These are phyloP conservation scores for Fraxinus paxiana DNA, from an alignment of 305 asterid genomes.

Conservation along the genomic window DNA sequence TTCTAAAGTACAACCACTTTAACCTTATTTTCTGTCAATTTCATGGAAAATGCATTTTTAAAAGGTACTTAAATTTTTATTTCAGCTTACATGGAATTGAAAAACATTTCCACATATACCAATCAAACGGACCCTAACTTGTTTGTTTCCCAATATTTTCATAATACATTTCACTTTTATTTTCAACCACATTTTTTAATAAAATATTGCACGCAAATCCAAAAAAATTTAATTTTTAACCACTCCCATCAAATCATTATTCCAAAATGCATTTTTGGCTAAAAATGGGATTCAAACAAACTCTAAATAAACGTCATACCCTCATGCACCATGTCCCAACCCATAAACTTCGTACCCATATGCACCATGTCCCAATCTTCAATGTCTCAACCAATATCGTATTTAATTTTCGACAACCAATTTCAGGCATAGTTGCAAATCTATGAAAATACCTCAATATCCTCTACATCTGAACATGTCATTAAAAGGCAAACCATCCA, in stretches of 20 bases:
- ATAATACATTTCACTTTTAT: no score
- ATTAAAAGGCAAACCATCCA: slow-evolving; percentile 15
- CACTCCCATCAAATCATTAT: neutral
- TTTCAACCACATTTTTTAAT: neutral
- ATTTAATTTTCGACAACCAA: slow-evolving; percentile 14
- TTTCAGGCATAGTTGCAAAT: slow-evolving; percentile 3
- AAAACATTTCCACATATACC: no score
- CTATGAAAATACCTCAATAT: slow-evolving; percentile 12
- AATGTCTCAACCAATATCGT: neutral
- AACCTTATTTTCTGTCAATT: no score
- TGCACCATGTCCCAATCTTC: neutral
- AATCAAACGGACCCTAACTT: neutral
- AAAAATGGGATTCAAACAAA: no score
- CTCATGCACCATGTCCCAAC: neutral
- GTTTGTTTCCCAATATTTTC: neutral
- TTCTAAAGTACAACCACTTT: no score
- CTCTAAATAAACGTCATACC: neutral
- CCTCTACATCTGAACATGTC: slow-evolving; percentile 21
- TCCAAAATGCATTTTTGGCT: neutral
- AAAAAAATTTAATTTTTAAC: neutral
- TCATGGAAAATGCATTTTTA: no score
- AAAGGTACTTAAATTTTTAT: no score
- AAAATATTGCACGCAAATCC: no score
- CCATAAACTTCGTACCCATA: neutral
- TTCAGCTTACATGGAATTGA: no score